phyloP scores from a whole-genome alignment of 805 yeast genomes.

The Yamadazyma sp. region DNA sequence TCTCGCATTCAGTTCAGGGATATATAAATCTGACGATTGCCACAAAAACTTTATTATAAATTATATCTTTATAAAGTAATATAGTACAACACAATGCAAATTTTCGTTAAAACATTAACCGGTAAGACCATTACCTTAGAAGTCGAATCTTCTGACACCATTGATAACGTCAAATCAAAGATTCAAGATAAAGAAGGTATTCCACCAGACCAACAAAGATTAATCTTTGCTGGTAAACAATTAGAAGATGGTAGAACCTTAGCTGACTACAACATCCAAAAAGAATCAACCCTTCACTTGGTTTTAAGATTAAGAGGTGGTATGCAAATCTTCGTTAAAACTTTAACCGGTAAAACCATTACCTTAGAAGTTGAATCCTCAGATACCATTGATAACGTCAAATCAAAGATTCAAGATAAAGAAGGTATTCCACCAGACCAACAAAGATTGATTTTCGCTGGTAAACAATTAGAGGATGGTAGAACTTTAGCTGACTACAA shows the following conservation, averaged over 20 bases:
- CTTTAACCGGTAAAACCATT: conserved; percentile 45
- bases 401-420: conserved; percentile 94
- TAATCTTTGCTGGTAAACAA: conserved; percentile 97
- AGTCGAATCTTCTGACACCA: conserved; percentile 96
- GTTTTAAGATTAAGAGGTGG: conserved; percentile 99
- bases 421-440: conserved; percentile 98
- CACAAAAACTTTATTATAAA: no score
- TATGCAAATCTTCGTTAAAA: conserved; percentile 40
- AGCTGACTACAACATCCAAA: conserved; percentile 97
- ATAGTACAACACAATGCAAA: conserved; percentile 57
- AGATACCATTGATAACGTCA: conserved; percentile 95
- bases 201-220: conserved; percentile 97
- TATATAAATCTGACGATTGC: no score
- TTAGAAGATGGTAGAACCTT: conserved; percentile 95
- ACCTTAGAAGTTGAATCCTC: conserved; percentile 96
- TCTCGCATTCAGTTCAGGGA: no score
- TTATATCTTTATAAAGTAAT: no score
- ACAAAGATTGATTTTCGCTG: conserved; percentile 95
- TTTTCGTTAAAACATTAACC: conserved; percentile 55
- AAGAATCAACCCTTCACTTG: conserved; percentile 94
- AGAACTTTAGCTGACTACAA: conserved; percentile 95
- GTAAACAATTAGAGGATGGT: conserved; percentile 95
- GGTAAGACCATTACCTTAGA: conserved; percentile 80
- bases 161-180: conserved; percentile 94
- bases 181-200: conserved; percentile 97